Evolutionary conservation across 1,284 basidiomycete genomes (phyloP).

Genomic region (Tilletia horrida): DNA sequence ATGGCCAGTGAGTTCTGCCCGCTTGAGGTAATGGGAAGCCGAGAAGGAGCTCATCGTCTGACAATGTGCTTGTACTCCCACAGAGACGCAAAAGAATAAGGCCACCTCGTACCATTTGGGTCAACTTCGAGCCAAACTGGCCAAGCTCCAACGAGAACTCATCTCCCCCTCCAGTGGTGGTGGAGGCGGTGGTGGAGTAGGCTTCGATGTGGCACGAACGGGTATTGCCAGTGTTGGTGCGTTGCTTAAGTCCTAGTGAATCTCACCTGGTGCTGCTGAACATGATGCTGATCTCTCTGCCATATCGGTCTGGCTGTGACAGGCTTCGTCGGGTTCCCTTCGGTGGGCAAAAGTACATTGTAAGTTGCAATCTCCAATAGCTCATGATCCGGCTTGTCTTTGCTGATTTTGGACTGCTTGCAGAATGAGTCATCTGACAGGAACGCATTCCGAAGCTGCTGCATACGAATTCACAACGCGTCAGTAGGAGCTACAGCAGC

Average conservation of each 20-base stretch:
- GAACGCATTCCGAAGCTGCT: constrained; percentile 94
- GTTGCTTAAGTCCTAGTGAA: background rate
- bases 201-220: constrained; percentile 93
- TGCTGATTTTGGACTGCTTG: constrained; percentile 22
- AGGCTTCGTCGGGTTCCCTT: constrained; percentile 58
- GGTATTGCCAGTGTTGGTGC: constrained; percentile 82
- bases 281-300: background rate
- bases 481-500: constrained; percentile 21
- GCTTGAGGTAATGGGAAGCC: too few relatives aligned
- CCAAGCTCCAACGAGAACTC: constrained; percentile 91
- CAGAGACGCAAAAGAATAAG: constrained; percentile 91
- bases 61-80: background rate
- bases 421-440: constrained; percentile 95
- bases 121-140: constrained; percentile 96
- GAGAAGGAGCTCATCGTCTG: background rate
- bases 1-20: constrained; percentile 38
- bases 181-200: constrained; percentile 67
- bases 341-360: constrained; percentile 70
- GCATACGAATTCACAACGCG: constrained; percentile 90
- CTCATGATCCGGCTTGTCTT: too few relatives aligned
- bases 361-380: constrained; percentile 15
- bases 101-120: constrained; percentile 74
- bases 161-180: constrained; percentile 73
- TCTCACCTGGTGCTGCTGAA: background rate
- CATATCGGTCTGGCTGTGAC: background rate